Conservation (phyloP, 2,329 filamentous ascomycete genomes). For the Aspergillus neotritici region DNA sequence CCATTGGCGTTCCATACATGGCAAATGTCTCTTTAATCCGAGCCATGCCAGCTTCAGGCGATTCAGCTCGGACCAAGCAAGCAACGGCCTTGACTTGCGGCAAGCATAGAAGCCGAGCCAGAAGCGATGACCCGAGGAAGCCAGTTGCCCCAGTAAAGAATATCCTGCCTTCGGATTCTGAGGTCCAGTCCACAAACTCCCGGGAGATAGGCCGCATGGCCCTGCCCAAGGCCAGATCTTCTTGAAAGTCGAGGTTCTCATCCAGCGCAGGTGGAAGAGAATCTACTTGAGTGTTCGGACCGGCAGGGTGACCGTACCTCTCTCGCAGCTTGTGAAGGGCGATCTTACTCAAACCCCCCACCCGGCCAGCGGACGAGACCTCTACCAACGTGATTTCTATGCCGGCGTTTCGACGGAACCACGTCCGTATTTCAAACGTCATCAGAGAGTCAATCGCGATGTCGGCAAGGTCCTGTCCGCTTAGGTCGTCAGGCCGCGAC, state of each 20-base stretch:
- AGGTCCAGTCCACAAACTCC: conserved; percentile 3
- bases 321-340: conserved; percentile 12
- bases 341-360: conserved; percentile 11
- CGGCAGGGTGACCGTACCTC: conserved; percentile 3
- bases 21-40: conserved; percentile 7
- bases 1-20: conserved; percentile 5
- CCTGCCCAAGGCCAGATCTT: conserved; percentile 5
- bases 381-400: conserved; percentile 48
- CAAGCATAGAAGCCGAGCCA: conserved; percentile 2
- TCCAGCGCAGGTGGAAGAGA: background rate
- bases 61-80: conserved; percentile 13
- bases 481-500: conserved; percentile 10
- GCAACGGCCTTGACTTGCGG: conserved; percentile 8
- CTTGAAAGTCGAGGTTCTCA: background rate
- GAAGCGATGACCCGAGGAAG: conserved; percentile 11
- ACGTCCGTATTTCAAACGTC: conserved; percentile 26
- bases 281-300: no score
- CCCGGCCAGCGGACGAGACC: conserved; percentile 36
- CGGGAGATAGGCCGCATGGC: conserved; percentile 3
- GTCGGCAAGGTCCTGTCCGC: conserved; percentile 16
- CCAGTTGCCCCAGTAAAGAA: conserved; percentile 14
- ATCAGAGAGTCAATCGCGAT: conserved; percentile 25
- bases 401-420: conserved; percentile 18
- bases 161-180: conserved; percentile 7
- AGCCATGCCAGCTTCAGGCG: background rate